Evolutionary conservation across 441 rosid genomes (phyloP).

Genomic region (Pelargonium exstipulatum): DNA sequence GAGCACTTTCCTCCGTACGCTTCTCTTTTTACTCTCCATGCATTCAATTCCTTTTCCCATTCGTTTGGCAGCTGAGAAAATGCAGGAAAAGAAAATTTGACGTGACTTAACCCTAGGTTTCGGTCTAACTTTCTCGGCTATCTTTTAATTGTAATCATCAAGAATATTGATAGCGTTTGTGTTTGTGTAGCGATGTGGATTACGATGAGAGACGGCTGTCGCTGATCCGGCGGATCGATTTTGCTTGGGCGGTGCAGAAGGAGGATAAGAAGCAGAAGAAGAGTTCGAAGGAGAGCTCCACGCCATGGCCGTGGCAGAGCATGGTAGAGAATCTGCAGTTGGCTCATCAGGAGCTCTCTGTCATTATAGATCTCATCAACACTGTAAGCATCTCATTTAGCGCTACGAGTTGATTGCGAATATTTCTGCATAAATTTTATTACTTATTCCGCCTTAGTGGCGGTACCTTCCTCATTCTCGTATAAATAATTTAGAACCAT

Average conservation of each 20-base stretch:
- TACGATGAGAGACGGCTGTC: conserved; percentile 88
- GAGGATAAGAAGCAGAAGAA: conserved; percentile 54
- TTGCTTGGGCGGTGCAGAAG: conserved; percentile 87
- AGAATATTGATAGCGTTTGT: not conserved
- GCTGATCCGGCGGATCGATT: conserved; percentile 69
- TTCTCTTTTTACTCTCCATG: conserved; percentile 7
- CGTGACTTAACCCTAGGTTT: not conserved
- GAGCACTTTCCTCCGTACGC: conserved; percentile 73
- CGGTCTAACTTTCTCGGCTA: too few relatives aligned
- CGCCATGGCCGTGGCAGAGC: conserved; percentile 76
- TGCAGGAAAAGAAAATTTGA: not conserved
- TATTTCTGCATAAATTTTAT: not conserved
- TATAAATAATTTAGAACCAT: not conserved
- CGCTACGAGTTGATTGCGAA: not conserved
- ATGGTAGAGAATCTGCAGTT: conserved; percentile 88
- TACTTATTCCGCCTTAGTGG: not conserved
- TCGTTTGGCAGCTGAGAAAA: conserved; percentile 3
- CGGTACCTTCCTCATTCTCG: not conserved
- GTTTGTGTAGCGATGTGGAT: conserved; percentile 46
- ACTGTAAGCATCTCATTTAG: conserved; percentile 46
- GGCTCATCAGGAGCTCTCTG: conserved; percentile 90
- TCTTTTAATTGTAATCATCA: too few relatives aligned
- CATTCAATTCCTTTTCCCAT: not conserved
- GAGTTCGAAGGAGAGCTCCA: conserved; percentile 51
- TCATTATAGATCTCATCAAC: conserved; percentile 75